Evolutionary conservation across 306 rosid species (phyloP).

Genomic region (Psophocarpus tetragonolobus): DNA sequence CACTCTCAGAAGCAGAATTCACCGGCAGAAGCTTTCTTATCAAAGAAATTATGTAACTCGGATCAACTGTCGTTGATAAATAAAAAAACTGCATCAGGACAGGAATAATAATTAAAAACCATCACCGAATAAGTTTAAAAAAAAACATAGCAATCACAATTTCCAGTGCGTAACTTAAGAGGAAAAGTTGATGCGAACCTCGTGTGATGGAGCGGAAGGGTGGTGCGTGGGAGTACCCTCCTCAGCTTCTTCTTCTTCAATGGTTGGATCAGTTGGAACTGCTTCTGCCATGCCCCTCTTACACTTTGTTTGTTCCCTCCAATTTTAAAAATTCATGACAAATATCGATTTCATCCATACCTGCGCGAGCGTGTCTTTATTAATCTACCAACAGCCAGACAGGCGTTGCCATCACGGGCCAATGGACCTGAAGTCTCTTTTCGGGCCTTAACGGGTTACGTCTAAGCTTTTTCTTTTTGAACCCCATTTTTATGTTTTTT

Average conservation of each 20-base stretch:
- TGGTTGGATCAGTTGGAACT: constrained; percentile 36
- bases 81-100: constrained; percentile 71
- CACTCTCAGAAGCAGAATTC: constrained; percentile 28
- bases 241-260: constrained; percentile 34
- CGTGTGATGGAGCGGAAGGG: constrained; percentile 73
- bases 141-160: not conserved
- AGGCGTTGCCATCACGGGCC: not conserved
- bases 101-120: constrained; percentile 21
- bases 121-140: constrained; percentile 9
- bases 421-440: not conserved
- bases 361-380: not conserved
- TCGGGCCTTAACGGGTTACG: too few species aligned
- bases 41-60: constrained; percentile 81
- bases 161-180: not conserved
- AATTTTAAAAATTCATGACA: constrained; percentile 22
- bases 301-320: constrained; percentile 31
- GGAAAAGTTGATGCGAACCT: constrained; percentile 40
- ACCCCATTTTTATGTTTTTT: too few species aligned
- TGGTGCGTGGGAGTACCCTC: constrained; percentile 52
- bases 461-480: too few species aligned
- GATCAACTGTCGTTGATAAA: constrained; percentile 91
- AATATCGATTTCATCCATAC: not conserved
- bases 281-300: constrained; percentile 54
- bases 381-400: not conserved
- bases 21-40: constrained; percentile 82